Base-by-base conservation (phyloP, 2,329 filamentous ascomycete genomes). In the Alternaria triticina region DNA sequence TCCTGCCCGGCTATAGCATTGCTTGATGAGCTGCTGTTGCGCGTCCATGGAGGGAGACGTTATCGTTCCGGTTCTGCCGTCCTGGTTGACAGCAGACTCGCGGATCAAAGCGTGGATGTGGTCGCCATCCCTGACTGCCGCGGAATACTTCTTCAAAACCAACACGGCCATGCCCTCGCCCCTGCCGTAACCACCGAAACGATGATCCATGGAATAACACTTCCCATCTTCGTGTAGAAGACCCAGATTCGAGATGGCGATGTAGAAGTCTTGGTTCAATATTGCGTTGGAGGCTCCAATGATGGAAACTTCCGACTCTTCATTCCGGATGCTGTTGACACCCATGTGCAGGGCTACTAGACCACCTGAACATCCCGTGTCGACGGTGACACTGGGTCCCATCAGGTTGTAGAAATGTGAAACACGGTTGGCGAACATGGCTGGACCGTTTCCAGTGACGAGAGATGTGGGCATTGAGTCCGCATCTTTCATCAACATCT, bases 341-440 rank as follows among this genome's bases (percentile, higher is more conserved):
- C 27, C 54, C 45, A 57, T 36, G 45, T 57, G 30, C 28, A 57
- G n/a, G 10, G 44, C 45, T 30, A 40, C 45, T 22, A 57, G 28
- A 9, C 55, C 44, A 12, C 27, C 44, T 10, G 55, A 57, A 28
- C 55, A 57, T 25, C 55, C 55, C 12, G 55, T 57, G 15, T 57
- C 55, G 4, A 57, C 28, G 1, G 45, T 57, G 0, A 50, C n/a
- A 43, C 55, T 57, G n/a, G 55, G 55, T 5, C 55, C 55, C 11
- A 23, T 20, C 2, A 57, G 45, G 20, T 57, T 50, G 45, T 49
- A 57, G 22, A 57, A 57, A 40, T 57, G 55, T 5, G 55, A 57
- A 11, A 57, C 45, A 6, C 55, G 17, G 45, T 57, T 57, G 5
- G 45, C 17, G 7, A 57, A 50, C 55, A 57, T 57, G 1, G 55